Conservation (phyloP, 495 filamentous ascomycete species). For the Haplographium delicatum region DNA sequence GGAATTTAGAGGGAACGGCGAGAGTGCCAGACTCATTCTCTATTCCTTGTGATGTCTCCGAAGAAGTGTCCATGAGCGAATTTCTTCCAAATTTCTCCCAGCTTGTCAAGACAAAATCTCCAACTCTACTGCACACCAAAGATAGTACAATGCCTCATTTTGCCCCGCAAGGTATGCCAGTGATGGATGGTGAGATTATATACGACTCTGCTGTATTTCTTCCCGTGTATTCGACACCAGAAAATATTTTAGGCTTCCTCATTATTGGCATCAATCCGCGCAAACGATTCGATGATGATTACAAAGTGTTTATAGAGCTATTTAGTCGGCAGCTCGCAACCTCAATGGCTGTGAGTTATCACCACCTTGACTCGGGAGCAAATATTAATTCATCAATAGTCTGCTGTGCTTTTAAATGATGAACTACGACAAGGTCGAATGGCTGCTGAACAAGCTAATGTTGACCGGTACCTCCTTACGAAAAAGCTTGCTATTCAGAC, state of each 20-base stretch:
- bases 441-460: slow-evolving; percentile 10
- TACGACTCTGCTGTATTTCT: slow-evolving; percentile 59
- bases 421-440: slow-evolving; percentile 12
- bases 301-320: slow-evolving; percentile 24
- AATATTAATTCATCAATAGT: slow-evolving; percentile 4
- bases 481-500: slow-evolving; percentile 14
- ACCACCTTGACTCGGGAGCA: not conserved
- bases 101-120: slow-evolving; percentile 39
- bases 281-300: slow-evolving; percentile 36
- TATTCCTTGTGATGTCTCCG: slow-evolving; percentile 47
- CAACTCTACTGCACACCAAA: slow-evolving; percentile 1
- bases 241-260: slow-evolving; percentile 39
- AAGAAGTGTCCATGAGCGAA: slow-evolving; percentile 48
- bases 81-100: slow-evolving; percentile 50
- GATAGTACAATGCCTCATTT: slow-evolving; percentile 2
- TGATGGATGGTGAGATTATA: slow-evolving; percentile 44
- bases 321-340: slow-evolving; percentile 17
- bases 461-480: slow-evolving; percentile 12
- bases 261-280: slow-evolving; percentile 41
- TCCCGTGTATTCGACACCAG: slow-evolving; percentile 28
- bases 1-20: slow-evolving; percentile 47
- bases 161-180: slow-evolving; percentile 27
- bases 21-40: slow-evolving; percentile 47
- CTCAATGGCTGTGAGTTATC: slow-evolving; percentile 9
- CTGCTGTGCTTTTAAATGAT: slow-evolving; percentile 17